Evolutionary conservation across 1,284 basidiomycete genomes (phyloP), one percentile per base, ranked within the genome.

Genomic region (Earliella scabrosa): DNA sequence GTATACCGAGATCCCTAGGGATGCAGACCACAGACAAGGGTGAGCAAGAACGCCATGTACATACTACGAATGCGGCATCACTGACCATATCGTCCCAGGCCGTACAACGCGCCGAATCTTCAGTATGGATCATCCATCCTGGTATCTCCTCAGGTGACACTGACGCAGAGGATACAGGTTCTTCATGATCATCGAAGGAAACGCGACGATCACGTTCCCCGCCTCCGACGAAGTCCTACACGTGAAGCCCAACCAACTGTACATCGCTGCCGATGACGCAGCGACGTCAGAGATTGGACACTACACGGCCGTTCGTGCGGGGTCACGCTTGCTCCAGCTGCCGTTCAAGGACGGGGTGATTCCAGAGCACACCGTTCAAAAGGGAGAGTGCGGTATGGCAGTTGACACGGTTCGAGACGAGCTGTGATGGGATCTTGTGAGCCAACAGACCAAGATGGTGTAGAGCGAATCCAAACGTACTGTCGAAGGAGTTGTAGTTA

Each of bases 161-260:
- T 26, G 9, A 39, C 11, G n/a, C 14, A 18, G 14, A 7, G 23
- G 11, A 5, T 16, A 1, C 27, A 54, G 52, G 21, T 43, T 41
- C 39, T 54, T 54, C 45, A 32, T 38, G 9, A 47, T 54, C 23
- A 20, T 54, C 21, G 39, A 47, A 11, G 45, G 52, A 7, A 54
- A 54, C 45, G 45, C 52, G 16, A 54, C 52, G 6, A 48, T 54
- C 31, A 47, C 45, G 1, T 54, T 54, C 45, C 52, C 45, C 21
- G 24, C 18, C 18, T 54, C 52, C n/a, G 39, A 41, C 21, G 29
- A 48, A 14, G 38, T 54, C 20, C 45, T 54, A 26, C 39, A 54
- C 24, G 45, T 54, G 21, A 47, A 48, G 52, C 45, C 36, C 4
- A 20, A 23, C 20, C 38, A 27, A 32, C 35, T 54, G 31, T 54